phyloP scores from a whole-genome alignment of 495 filamentous ascomycete genomes.

The Penicillium angulare region DNA sequence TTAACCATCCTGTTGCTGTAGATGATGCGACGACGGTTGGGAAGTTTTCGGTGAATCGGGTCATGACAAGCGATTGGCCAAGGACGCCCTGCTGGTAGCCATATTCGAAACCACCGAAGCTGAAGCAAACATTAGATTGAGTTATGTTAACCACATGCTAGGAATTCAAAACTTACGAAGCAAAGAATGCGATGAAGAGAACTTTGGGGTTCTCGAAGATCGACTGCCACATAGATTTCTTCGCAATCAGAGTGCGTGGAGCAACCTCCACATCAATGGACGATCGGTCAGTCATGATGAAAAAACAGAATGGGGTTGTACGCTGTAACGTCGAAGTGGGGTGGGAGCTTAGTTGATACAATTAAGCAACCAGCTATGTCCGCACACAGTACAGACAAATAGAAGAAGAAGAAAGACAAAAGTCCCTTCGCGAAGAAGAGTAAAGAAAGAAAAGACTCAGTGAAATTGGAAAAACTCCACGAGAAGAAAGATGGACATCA shows the following conservation, averaged over 20 bases:
- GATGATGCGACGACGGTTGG: conserved; percentile 39
- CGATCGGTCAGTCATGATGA: conserved; percentile 17
- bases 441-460: background rate
- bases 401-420: background rate
- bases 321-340: too few species aligned
- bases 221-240: conserved; percentile 34
- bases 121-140: conserved; percentile 5
- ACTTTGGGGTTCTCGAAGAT: conserved; percentile 37
- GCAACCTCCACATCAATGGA: conserved; percentile 20
- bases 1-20: conserved; percentile 42
- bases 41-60: conserved; percentile 41
- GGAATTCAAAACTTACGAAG: conserved; percentile 28
- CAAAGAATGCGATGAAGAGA: conserved; percentile 43
- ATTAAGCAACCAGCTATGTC: too few species aligned
- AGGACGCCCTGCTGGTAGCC: conserved; percentile 48
- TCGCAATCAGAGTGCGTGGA: conserved; percentile 20
- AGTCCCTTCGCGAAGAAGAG: background rate
- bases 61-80: conserved; percentile 44
- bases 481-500: too few species aligned
- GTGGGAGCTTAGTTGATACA: too few species aligned
- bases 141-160: background rate
- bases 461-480: too few species aligned
- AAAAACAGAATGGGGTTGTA: background rate
- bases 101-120: conserved; percentile 47
- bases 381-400: too few species aligned